These are phyloP conservation scores for Pseudomonodictys pantanalensis DNA, from an alignment of 495 filamentous ascomycete species.

Conservation along the genomic window DNA sequence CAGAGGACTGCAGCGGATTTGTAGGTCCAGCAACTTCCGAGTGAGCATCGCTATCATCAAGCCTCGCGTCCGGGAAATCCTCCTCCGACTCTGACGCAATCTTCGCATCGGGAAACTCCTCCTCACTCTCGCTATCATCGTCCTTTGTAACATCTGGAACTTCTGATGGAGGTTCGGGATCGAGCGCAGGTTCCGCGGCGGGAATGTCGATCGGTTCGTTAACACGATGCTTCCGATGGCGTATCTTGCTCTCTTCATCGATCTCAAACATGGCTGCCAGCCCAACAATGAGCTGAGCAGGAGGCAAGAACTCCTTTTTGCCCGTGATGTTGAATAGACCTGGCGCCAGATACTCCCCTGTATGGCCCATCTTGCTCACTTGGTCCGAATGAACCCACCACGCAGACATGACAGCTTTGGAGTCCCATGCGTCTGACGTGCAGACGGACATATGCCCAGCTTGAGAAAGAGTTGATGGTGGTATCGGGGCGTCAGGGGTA, in stretches of 20 bases:
- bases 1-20: conserved; percentile 25
- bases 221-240: conserved; percentile 71
- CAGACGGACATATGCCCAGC: conserved; percentile 80
- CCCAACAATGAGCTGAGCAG: conserved; percentile 81
- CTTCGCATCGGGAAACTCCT: conserved; percentile 44
- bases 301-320: conserved; percentile 85
- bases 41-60: conserved; percentile 35
- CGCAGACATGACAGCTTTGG: conserved; percentile 88
- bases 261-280: conserved; percentile 85
- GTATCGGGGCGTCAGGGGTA: conserved; percentile 76
- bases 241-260: conserved; percentile 79
- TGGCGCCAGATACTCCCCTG: conserved; percentile 73
- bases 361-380: conserved; percentile 74
- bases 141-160: conserved; percentile 8
- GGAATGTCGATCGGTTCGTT: conserved; percentile 6
- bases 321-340: conserved; percentile 79
- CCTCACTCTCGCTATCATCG: conserved; percentile 33
- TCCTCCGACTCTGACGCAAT: conserved; percentile 39
- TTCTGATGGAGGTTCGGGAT: conserved; percentile 30
- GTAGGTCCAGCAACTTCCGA: conserved; percentile 37
- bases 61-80: conserved; percentile 40
- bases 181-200: background rate
- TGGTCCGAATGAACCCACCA: conserved; percentile 91
- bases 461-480: conserved; percentile 86
- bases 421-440: conserved; percentile 88